Evolutionary conservation across 352 stramenopile genomes (phyloP), one percentile per base, ranked within the genome.

Genomic region (Globisporangium canariense): DNA sequence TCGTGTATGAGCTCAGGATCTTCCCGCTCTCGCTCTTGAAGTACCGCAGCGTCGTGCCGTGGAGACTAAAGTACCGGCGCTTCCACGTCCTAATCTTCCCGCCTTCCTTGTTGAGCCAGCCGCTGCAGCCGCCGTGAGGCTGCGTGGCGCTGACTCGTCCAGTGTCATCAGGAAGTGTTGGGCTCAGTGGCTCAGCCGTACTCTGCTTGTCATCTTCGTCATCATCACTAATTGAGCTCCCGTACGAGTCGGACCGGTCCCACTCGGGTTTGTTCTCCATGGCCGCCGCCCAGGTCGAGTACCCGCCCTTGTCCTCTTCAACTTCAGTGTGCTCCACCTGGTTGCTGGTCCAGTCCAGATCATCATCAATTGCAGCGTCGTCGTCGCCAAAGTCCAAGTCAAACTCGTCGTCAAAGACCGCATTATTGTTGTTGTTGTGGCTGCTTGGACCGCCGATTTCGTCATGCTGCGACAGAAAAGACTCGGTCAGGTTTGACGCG

Each of bases 51-150:
- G 74, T 92, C 22, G 76, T 74, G 2, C 78, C 82, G 16, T 89
- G 79, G 3, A 94, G 70, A 0, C 78, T 90, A 60, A 91, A 94
- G 63, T 87, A 94, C 13, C 83, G 79, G 0, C 70, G 74, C 64
- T 92, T 90, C 82, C 84, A 93, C 25, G 63, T 88, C 73, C 89
- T 91, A 22, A 90, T 67, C 11, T 68, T 77, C 1, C 69, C 73
- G 6, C 82, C 81, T 74, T 92, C 71, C 62, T 92, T 91, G 46
- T 73, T 74, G 8, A 94, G 66, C 86, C 86, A 94, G 0, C 86
- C 86, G 2, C 74, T 73, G 68, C 81, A 89, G 1, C 60, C 28
- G 3, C 54, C 36, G 10, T 41, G 36, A 11, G 36, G 14, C 18
- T 40, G 41, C 5, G 55, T 16, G 1, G 30, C 18, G 55, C 30